These are phyloP conservation scores for Xylaria curta DNA, from an alignment of 495 filamentous ascomycete genomes.

Conservation along the genomic window DNA sequence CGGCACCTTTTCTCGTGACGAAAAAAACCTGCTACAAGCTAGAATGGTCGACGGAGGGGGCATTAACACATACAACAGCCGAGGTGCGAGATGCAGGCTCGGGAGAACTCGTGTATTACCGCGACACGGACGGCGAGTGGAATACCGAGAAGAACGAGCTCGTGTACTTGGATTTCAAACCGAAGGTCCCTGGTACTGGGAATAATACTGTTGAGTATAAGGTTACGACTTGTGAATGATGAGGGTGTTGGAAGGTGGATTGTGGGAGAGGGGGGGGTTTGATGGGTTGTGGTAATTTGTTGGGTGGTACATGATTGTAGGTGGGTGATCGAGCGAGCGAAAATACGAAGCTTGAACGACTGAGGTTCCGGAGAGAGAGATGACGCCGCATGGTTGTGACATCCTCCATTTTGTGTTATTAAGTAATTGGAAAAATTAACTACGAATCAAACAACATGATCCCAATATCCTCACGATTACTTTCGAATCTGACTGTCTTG, in stretches of 20 bases:
- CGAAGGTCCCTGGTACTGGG: constrained; percentile 46
- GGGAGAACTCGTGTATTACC: constrained; percentile 46
- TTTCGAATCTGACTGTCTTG: background rate
- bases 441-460: background rate
- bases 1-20: constrained; percentile 43
- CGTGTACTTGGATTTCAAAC: constrained; percentile 51
- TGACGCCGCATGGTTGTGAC: background rate
- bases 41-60: constrained; percentile 45
- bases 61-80: constrained; percentile 47
- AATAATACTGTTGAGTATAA: constrained; percentile 48
- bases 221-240: constrained; percentile 45
- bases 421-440: background rate
- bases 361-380: background rate
- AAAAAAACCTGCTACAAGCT: constrained; percentile 46
- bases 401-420: background rate
- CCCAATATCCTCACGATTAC: background rate
- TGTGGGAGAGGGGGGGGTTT: too few species aligned
- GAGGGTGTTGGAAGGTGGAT: background rate
- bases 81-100: constrained; percentile 48
- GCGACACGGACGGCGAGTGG: constrained; percentile 51
- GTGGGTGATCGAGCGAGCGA: background rate
- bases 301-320: background rate
- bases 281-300: too few species aligned
- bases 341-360: background rate
- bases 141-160: constrained; percentile 46